phyloP scores from a whole-genome alignment of 805 yeast genomes.

The Saccharomycopsis selenospora region DNA sequence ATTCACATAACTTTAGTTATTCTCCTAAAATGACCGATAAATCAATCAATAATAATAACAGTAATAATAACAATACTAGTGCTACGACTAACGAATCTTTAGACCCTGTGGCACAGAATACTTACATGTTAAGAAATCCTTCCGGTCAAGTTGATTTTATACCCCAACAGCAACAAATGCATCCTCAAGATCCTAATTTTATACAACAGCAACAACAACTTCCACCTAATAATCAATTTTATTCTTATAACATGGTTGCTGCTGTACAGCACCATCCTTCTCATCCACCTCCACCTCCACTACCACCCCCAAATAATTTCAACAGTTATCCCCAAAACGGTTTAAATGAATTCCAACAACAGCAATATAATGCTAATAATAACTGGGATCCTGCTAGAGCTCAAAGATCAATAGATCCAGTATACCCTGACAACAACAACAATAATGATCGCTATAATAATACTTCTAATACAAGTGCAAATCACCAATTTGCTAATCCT shows the following conservation, averaged over 20 bases:
- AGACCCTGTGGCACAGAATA: not conserved
- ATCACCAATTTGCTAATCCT: not conserved
- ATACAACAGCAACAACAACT: not conserved
- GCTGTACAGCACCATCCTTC: not conserved
- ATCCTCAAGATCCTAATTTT: not conserved
- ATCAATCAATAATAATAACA: not conserved
- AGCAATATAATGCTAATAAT: not conserved
- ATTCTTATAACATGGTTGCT: not conserved
- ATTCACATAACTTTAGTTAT: not conserved
- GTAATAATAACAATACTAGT: not conserved
- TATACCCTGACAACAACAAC: not conserved
- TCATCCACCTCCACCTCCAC: not conserved
- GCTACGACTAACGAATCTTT: not conserved
- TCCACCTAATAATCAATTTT: not conserved
- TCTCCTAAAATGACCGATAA: constrained; percentile 1
- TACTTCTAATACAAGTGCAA: not conserved
- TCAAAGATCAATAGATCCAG: not conserved
- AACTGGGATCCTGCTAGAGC: not conserved
- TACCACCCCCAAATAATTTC: not conserved
- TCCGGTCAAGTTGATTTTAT: not conserved
- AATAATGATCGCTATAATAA: not conserved
- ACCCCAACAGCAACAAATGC: too few species aligned
- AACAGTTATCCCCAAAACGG: not conserved
- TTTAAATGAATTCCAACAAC: not conserved
- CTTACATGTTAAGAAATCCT: not conserved